These are phyloP conservation scores for Stephania yunnanensis DNA, from an alignment of 164 flowering plant genomes.

Conservation along the genomic window DNA sequence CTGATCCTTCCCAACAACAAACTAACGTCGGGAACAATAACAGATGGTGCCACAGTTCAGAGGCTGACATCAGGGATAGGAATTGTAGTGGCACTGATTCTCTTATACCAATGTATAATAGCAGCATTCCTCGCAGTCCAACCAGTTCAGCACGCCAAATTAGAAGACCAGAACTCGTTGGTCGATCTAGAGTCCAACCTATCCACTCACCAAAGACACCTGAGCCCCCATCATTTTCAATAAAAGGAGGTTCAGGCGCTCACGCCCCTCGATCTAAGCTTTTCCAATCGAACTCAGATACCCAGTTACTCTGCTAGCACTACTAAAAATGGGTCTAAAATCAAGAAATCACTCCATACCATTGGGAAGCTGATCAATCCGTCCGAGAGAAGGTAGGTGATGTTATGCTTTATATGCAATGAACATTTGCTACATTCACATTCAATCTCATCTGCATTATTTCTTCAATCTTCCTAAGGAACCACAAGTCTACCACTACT, in stretches of 20 bases:
- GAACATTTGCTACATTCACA: neutral
- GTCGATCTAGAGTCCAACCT: slow-evolving; percentile 22
- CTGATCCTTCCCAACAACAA: neutral
- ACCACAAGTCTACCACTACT: slow-evolving; percentile 22
- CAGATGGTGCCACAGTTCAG: slow-evolving; percentile 19
- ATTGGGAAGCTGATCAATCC: slow-evolving; percentile 82
- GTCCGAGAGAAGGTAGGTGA: slow-evolving; percentile 64
- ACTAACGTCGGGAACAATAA: slow-evolving; percentile 1
- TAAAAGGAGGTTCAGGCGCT: slow-evolving; percentile 19
- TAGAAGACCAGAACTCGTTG: slow-evolving; percentile 17
- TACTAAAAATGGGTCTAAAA: slow-evolving; percentile 59
- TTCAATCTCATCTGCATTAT: neutral
- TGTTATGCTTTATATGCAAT: neutral
- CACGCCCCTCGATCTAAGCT: slow-evolving; percentile 25
- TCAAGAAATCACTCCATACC: slow-evolving; percentile 65
- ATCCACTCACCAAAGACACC: slow-evolving; percentile 49
- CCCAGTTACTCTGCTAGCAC: slow-evolving; percentile 19
- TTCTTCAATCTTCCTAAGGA: slow-evolving; percentile 44
- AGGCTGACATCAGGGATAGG: slow-evolving; percentile 16
- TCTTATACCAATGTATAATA: slow-evolving; percentile 12
- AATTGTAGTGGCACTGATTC: slow-evolving; percentile 16
- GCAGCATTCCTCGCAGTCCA: slow-evolving; percentile 30
- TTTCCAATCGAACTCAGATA: slow-evolving; percentile 28
- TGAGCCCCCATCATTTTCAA: slow-evolving; percentile 24
- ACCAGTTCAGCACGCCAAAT: slow-evolving; percentile 24